Evolutionary conservation across 345 rosid genomes (phyloP).

Genomic region (Acer negundo): DNA sequence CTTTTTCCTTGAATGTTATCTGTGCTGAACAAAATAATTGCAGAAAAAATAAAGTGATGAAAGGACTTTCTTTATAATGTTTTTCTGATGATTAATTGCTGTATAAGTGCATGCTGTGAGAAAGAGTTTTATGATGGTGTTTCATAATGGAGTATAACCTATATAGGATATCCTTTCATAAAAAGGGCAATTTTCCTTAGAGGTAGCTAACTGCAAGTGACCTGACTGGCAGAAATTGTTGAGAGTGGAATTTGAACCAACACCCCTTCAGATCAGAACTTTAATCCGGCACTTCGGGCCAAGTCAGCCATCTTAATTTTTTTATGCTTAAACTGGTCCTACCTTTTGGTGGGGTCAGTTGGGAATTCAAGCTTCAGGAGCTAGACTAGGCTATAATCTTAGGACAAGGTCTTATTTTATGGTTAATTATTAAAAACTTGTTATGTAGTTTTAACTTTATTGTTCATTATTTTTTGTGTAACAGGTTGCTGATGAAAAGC

Average conservation of each 20-base stretch:
- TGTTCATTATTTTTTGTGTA: conserved; percentile 18
- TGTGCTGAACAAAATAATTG: conserved; percentile 1
- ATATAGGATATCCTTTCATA: background rate
- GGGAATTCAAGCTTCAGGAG: background rate
- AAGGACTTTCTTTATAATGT: background rate
- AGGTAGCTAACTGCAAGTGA: background rate
- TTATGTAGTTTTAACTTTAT: background rate
- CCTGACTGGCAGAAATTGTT: background rate
- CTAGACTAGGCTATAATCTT: conserved; percentile 1
- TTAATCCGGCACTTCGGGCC: background rate
- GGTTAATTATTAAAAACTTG: background rate
- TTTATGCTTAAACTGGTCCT: background rate
- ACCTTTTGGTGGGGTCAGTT: background rate
- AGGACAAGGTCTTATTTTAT: background rate
- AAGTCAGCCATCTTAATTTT: background rate
- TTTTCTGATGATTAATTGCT: background rate
- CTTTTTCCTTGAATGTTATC: conserved; percentile 13
- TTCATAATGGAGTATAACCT: background rate
- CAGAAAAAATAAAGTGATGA: background rate
- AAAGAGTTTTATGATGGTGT: background rate
- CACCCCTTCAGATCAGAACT: background rate
- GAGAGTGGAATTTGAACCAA: background rate
- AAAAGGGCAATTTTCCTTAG: background rate
- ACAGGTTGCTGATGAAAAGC: conserved; percentile 65
- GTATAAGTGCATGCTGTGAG: background rate